Base-by-base conservation (phyloP, 2,329 filamentous ascomycete species). In the Alternaria angustiovoidea region DNA sequence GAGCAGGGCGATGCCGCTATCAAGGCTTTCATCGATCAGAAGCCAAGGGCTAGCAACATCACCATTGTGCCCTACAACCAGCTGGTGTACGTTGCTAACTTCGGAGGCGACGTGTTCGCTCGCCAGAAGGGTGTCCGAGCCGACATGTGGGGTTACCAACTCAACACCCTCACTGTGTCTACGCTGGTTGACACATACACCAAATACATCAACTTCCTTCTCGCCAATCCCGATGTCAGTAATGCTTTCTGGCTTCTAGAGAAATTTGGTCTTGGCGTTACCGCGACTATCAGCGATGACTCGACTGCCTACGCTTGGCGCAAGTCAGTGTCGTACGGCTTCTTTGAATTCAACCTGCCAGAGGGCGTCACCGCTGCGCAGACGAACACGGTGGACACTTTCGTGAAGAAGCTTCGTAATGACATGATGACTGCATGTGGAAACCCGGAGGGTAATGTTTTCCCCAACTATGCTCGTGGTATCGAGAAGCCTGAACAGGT, bases 401-500 rank as follows among this genome's bases (percentile, higher is more conserved):
- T 54, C 7, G 32, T 22, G 6, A 28, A 46, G 42, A 54, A 54
- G 7, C 22, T 47, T 3, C 52, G 42, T 11, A 38, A 16, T 2
- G n/a, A 47, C 1, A 14, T 54, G 22, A 14, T 46, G 32, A 12
- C 42, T 14, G 39, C 46, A 24, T 48, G 48, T 34, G 32, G 41
- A 20, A 56, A 59, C 22, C 32, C 52, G 2, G 41, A 12, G 16
- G 47, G 69, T 3, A 47, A 61, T 4, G 63, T 73, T 0, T 78
- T 77, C 46, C 66, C 75, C 8, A 78, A 78, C 53, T 78, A 77
- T 55, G 68, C 67, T 5, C 47, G 53, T 36, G 68, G 68, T 4
- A 62, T 63, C 30, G 74, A 75, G 36, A 59, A 59, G 30, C 59
- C 70, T 9, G 66, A 73, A 48, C 61, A 58, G 0, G 48, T 74